phyloP scores from a whole-genome alignment of 140 eudicot genomes.

The Flaveria floridana region DNA sequence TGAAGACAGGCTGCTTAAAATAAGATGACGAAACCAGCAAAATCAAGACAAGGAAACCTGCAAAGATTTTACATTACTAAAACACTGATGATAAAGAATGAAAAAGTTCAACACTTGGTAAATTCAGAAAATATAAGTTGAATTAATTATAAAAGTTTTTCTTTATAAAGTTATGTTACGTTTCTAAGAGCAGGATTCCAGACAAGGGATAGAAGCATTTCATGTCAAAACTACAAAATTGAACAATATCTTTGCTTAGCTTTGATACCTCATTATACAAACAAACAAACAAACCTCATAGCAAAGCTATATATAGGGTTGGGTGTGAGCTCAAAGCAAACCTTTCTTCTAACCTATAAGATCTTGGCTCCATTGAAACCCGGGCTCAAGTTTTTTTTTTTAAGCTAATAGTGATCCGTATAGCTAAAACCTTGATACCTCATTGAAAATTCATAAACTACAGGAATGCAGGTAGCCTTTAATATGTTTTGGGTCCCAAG shows the following conservation, averaged over 20 bases:
- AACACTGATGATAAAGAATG: background rate
- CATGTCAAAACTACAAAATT: background rate
- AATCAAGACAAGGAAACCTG: slow-evolving; percentile 29
- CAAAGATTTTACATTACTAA: slow-evolving; percentile 26
- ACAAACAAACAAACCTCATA: no score
- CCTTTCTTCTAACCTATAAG: no score
- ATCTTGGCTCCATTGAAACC: no score
- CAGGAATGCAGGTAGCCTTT: background rate
- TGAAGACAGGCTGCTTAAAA: background rate
- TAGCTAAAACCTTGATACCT: no score
- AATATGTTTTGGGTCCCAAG: background rate
- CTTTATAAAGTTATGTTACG: background rate
- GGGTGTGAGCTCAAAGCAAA: no score
- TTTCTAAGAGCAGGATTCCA: slow-evolving; percentile 5
- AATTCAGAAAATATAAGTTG: background rate
- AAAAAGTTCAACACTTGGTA: background rate
- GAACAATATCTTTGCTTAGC: background rate
- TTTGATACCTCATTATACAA: no score
- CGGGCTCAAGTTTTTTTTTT: no score
- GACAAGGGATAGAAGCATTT: background rate
- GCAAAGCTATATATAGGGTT: no score
- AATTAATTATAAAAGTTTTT: background rate
- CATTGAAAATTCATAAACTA: background rate
- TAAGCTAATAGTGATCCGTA: no score
- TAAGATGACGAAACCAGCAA: slow-evolving; percentile 19